Evolutionary conservation across 768 basidiomycete genomes (phyloP), one percentile per base, ranked within the genome.

Genomic region (Serendipita vermifera): DNA sequence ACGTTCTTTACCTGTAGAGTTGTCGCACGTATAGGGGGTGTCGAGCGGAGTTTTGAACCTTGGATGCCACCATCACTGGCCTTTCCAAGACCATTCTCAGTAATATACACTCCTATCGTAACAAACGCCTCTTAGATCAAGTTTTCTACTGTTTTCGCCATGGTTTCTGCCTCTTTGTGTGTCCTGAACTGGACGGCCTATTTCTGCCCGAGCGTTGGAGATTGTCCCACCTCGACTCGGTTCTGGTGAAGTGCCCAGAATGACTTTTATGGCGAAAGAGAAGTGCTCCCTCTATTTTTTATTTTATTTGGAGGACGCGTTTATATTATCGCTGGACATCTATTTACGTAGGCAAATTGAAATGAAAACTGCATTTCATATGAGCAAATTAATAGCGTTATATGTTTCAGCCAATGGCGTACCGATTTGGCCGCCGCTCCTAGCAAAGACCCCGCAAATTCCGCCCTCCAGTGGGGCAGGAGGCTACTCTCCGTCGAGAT

Each of bases 211-310:
- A 26, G 46, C 46, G 46, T 26, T 31, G 22, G 15, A 9, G 9
- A 5, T 51, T 26, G 9, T 36, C n/a, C 46, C 46, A 51, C 46
- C 46, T 9, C 46, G 46, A 26, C 46, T 51, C 46, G 46, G 46
- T 51, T 51, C 46, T 51, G 46, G 46, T 51, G 46, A 51, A 51
- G 46, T 20, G 46, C 46, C 46, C 31, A 51, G 24, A 51, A 29
- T 31, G 46, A 51, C n/a, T 51, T 15, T 51, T 51, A 22, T 29
- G 24, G 17, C 20, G 7, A 31, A 51, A 51, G 46, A 51, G 46
- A 51, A 51, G 46, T 51, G 46, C 46, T 51, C 46, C 46, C 29
- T 51, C 46, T 17, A 26, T 41, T 26, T 41, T 41, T 41, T 26
- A 7, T 7, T 51, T 51, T 26, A 9, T 26, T 26, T 29, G 46